Base-by-base conservation (phyloP, 306 rosid genomes). In the Cucumis hystrix region DNA sequence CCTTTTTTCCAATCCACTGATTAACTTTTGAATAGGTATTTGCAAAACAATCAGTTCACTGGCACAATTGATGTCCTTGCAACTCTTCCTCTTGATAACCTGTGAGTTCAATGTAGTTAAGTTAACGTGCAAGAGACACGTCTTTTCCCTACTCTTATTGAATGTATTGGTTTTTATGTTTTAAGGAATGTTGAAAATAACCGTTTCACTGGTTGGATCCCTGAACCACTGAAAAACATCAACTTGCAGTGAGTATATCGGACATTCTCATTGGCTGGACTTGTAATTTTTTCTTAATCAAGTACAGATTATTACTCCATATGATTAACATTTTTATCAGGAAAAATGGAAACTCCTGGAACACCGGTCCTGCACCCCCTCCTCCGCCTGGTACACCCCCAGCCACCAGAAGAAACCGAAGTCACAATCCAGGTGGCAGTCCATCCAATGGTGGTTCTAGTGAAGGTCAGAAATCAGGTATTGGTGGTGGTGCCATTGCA, bases 381-480 rank as follows among this genome's bases (percentile, higher is more conserved):
- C 99, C 97, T 56, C 99, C 99, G 65, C 99, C 99, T 54, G 99
- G 99, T 49, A 89, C 97, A 18, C 97, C 97, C 59, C 97, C 96
- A 61, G 70, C 83, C 57, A 68, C 76, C 59, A 81, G 77, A 82
- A 59, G 71, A 63, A 65, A 20, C 47, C 86, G 81, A 63, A 82
- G 62, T 80, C 95, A 70, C 80, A 82, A 81, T 25, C 80, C 93
- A 56, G 89, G 86, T 52, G 80, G 79, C 58, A 75, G 79, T 71
- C 76, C 93, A 28, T 85, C 97, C 66, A 83, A 74, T 72, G 81
- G 43, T 72, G 84, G 83, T 75, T 62, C 80, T 18, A 77, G 86
- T 64, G 89, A 57, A 2, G 94, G 88, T 69, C 85, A 83, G 69
- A 95, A 89, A 70, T 90, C 97, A 15, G 99, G 99, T 80, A 89